Base-by-base conservation (phyloP, 1,284 basidiomycete species). In the Phylloporus sp. region DNA sequence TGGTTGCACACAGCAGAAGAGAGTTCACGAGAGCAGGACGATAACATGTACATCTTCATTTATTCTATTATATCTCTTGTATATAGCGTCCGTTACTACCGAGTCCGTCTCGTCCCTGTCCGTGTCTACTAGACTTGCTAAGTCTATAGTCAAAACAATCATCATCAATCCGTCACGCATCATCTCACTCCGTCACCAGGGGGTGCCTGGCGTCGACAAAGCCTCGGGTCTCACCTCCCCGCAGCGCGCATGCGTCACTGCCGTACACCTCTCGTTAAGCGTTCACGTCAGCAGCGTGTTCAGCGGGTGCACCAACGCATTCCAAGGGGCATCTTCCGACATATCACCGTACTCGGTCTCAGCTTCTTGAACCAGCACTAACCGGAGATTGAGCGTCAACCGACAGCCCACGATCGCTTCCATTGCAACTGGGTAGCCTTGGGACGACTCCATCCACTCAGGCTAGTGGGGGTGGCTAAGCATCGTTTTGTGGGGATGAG, bases 401-500 rank as follows among this genome's bases (percentile, higher is more conserved):
- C 65, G 62, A 53, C 65, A 66, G 14, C 65, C 65, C 6, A 66
- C 57, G 37, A 66, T 60, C 25, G 65, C 62, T 45, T 66, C 65
- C 56, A 66, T 55, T 25, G 62, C 25, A 19, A 64, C 49, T 8
- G 65, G 65, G 49, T 64, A 66, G 20, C 65, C 65, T 37, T 64
- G 37, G 20, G 65, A 65, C 7, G 58, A 29, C 41, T 65, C 47
- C 20, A 64, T 10, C 65, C 65, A 66, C 10, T 49, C 35, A 8
- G 35, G 43, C 65, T 63, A 19, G 25, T 23, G 25, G 27, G n/a
- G 32, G 19, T 27, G 29, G 35, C 15, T 62, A 19, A 39, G 47
- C 1, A 5, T 62, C 49, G 49, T 45, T 10, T 37, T 10, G 32
- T 37, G 27, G 17, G 14, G 43, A 32, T 6, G 25, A 41, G 27